Evolutionary conservation across 768 basidiomycete species (phyloP), one percentile per base, ranked within the genome.

Genomic region (Rhizopogon salebrosus): DNA sequence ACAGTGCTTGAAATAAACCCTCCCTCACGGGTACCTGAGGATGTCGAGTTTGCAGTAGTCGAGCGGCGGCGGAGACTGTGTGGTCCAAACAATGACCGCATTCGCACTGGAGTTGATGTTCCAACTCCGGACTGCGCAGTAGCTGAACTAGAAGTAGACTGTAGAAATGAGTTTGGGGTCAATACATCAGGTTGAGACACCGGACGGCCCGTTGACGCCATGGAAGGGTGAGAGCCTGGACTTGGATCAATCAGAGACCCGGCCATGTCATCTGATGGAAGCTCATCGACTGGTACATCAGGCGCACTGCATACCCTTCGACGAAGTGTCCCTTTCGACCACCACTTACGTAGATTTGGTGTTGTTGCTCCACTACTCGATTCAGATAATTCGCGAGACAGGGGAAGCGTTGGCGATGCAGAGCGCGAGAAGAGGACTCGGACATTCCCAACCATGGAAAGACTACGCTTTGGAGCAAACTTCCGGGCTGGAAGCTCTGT

Each of bases 401-500:
- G 54, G 5, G 67, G 57, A 31, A 67, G 57, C 41, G 68, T 60
- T 5, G 79, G 72, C 14, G 79, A 75, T 13, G 62, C 53, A 4
- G 80, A 66, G 1, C 76, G 78, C 48, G 80, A 71, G 59, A 88
- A 85, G 49, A 88, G 71, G 18, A 74, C 80, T 58, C 75, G 79
- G 52, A 87, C 80, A 58, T 82, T 84, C 57, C 77, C 80, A 42
- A 83, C 78, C 66, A 88, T 75, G 13, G 81, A 83, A 24, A 77
- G 71, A 46, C 74, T 68, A 38, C 76, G 71, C 56, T 75, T 76
- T 10, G 75, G 76, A 23, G 56, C 59, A 45, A 51, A 67, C 39
- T 48, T 62, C 43, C 45, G 58, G 24, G 53, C 56, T 38, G 52
- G 53, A 66, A 56, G 62, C 53, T 67, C 73, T 49, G 61, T 62